These are phyloP conservation scores for Endocalyx cinctus DNA, from an alignment of 2,329 filamentous ascomycete genomes.

Conservation along the genomic window DNA sequence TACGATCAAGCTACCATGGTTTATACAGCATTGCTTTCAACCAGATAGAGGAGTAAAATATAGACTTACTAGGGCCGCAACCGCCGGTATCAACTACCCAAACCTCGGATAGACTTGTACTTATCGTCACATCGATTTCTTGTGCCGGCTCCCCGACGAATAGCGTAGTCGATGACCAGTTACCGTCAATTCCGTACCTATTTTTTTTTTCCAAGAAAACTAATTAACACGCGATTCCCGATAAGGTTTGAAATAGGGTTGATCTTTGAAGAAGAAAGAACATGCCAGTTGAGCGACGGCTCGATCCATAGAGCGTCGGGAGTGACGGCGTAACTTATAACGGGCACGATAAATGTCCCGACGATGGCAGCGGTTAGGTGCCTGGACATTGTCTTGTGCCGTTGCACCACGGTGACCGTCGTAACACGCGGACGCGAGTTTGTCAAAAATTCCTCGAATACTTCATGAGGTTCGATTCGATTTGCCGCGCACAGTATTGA, in stretches of 20 bases:
- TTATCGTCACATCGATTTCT: slow-evolving; percentile 53
- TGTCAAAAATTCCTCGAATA: slow-evolving; percentile 20
- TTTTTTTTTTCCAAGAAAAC: no score
- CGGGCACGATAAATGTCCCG: slow-evolving; percentile 21
- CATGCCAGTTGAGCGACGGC: slow-evolving; percentile 27
- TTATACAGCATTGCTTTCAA: no score
- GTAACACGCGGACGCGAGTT: slow-evolving; percentile 25
- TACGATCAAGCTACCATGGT: no score
- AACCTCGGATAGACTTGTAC: slow-evolving; percentile 65
- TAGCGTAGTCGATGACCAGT: slow-evolving; percentile 67
- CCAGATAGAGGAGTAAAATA: no score
- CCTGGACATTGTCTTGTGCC: slow-evolving; percentile 24
- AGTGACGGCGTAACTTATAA: slow-evolving; percentile 19
- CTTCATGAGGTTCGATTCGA: slow-evolving; percentile 25
- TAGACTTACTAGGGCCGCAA: slow-evolving; percentile 47
- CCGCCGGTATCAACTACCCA: slow-evolving; percentile 61
- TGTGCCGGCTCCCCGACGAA: slow-evolving; percentile 43
- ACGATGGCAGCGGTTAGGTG: slow-evolving; percentile 18
- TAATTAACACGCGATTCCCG: no score
- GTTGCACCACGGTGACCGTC: slow-evolving; percentile 21
- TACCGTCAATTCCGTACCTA: slow-evolving; percentile 50
- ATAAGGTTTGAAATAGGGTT: neutral
- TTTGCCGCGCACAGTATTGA: no score
- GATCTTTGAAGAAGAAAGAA: slow-evolving; percentile 5
- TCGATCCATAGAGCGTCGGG: slow-evolving; percentile 25